phyloP scores from a whole-genome alignment of 257 asterid genomes.

The Solanum clarkiae region DNA sequence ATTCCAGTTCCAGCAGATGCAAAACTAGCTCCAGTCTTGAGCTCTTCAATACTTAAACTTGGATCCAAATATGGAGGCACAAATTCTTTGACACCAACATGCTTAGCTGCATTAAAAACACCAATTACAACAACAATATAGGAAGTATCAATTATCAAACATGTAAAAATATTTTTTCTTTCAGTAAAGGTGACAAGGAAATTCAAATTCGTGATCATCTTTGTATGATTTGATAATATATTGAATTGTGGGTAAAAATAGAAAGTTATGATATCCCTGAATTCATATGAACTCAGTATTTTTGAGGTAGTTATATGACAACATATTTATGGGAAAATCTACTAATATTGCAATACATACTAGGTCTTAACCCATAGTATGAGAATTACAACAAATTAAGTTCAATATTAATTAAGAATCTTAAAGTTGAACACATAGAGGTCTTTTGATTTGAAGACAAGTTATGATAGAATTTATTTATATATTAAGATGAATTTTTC shows the following conservation, averaged over 20 bases:
- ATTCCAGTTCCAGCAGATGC: conserved; percentile 84
- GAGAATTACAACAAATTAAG: not conserved
- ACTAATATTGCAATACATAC: too few relatives aligned
- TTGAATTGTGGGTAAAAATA: too few relatives aligned
- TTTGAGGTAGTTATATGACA: too few relatives aligned
- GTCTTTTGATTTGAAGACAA: not conserved
- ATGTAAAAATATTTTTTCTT: too few relatives aligned
- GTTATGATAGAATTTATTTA: not conserved
- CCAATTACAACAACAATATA: not conserved
- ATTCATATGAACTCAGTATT: too few relatives aligned
- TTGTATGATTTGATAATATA: too few relatives aligned
- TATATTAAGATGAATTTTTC: not conserved
- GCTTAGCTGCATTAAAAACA: conserved; percentile 30
- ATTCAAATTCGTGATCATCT: too few relatives aligned
- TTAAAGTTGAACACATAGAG: not conserved
- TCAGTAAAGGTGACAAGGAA: too few relatives aligned
- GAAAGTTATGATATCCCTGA: too few relatives aligned
- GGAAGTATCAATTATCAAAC: too few relatives aligned
- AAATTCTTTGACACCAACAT: conserved; percentile 44
- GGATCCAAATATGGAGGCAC: conserved; percentile 71
- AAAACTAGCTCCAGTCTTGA: conserved; percentile 63
- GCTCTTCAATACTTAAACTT: conserved; percentile 35
- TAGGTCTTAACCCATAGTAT: not conserved
- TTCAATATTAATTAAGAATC: not conserved
- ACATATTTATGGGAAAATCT: too few relatives aligned